phyloP scores from a whole-genome alignment of 2,329 filamentous ascomycete species.

The Aspergillus luchuensis region DNA sequence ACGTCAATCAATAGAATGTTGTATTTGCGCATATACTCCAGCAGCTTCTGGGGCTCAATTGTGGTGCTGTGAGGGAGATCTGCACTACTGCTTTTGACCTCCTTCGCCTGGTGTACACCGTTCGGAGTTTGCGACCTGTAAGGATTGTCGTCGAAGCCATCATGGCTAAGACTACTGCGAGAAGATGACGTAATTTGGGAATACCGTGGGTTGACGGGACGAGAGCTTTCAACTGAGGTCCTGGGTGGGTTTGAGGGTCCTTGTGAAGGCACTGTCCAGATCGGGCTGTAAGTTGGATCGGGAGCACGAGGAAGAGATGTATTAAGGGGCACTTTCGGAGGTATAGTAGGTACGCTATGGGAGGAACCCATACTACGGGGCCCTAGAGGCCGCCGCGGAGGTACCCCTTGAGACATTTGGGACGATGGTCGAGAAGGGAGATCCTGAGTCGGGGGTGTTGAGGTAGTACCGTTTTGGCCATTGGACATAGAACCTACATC shows the following conservation, averaged over 20 bases:
- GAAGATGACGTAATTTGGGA: conserved; percentile 38
- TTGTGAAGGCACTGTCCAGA: conserved; percentile 44
- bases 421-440: conserved; percentile 27
- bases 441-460: conserved; percentile 21
- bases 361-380: conserved; percentile 47
- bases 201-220: conserved; percentile 41
- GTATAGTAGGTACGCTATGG: conserved; percentile 37
- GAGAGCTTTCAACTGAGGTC: conserved; percentile 45
- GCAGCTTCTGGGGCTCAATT: conserved; percentile 71
- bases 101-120: conserved; percentile 40
- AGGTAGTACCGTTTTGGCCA: conserved; percentile 15
- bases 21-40: conserved; percentile 67
- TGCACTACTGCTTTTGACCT: conserved; percentile 46
- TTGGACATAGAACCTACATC: conserved; percentile 12
- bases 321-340: conserved; percentile 47
- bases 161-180: conserved; percentile 38
- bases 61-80: conserved; percentile 58
- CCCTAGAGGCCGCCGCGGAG: conserved; percentile 38
- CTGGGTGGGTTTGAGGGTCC: conserved; percentile 42
- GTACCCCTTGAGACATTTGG: conserved; percentile 23
- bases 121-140: conserved; percentile 50
- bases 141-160: conserved; percentile 43
- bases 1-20: conserved; percentile 83
- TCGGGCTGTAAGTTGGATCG: conserved; percentile 52
- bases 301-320: conserved; percentile 50